Evolutionary conservation across 768 basidiomycete genomes (phyloP).

Genomic region (Kwoniella heveanensis): DNA sequence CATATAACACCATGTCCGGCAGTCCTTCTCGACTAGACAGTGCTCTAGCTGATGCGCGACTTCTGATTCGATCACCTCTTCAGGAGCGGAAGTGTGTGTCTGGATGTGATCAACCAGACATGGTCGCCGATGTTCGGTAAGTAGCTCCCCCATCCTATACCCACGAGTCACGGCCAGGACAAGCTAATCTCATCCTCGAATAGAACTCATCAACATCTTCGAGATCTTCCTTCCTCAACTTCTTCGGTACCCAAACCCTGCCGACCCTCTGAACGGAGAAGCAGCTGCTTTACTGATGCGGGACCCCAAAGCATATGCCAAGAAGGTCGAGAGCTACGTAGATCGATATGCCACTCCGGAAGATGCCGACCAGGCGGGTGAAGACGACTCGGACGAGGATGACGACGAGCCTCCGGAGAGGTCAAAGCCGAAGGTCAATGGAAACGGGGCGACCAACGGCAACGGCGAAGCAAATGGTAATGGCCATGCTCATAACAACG

Average conservation of each 20-base stretch:
- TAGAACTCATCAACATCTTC: conserved; percentile 99
- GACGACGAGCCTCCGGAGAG: conserved; percentile 39
- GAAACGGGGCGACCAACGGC: conserved; percentile 14
- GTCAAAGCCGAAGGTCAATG: conserved; percentile 17
- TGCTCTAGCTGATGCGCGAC: too few relatives aligned
- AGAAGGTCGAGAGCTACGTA: conserved; percentile 96
- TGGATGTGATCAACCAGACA: conserved; percentile 98
- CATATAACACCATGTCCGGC: too few relatives aligned
- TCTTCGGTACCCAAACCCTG: conserved; percentile 95
- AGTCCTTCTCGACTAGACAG: too few relatives aligned
- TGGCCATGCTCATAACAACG: conserved; percentile 5
- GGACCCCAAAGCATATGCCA: conserved; percentile 92
- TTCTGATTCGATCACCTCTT: conserved; percentile 17
- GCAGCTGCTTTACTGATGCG: conserved; percentile 96
- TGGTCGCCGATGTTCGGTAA: conserved; percentile 99
- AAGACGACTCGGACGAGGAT: conserved; percentile 61
- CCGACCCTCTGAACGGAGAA: conserved; percentile 96
- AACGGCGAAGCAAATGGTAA: conserved; percentile 20
- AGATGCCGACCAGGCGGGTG: conserved; percentile 73
- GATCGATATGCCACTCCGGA: conserved; percentile 89
- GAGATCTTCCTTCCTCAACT: conserved; percentile 97
- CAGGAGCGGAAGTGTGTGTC: conserved; percentile 95
- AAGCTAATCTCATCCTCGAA: background rate
- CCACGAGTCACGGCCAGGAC: background rate
- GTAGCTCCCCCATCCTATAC: conserved; percentile 38